Conservation (phyloP, 2,329 filamentous ascomycete species). For the Daldinia eschscholtzii region DNA sequence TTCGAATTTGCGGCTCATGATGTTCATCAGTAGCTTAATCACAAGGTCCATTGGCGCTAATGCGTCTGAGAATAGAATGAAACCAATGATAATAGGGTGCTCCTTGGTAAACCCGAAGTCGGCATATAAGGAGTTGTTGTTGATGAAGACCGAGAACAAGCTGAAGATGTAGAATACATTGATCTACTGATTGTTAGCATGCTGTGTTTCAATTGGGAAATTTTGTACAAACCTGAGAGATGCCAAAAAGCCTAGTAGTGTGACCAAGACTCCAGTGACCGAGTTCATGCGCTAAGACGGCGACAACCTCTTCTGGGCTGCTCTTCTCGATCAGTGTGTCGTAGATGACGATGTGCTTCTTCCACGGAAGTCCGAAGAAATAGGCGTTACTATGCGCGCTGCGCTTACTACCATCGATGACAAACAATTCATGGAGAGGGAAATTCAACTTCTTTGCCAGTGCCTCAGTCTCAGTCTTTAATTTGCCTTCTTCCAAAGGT, state of each 20-base stretch:
- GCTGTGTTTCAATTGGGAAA: not conserved
- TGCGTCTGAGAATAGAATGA: conserved; percentile 98
- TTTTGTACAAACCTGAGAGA: conserved; percentile 74
- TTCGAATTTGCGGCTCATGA: conserved; percentile 93
- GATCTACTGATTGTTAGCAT: conserved; percentile 66
- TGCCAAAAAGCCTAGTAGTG: conserved; percentile 90
- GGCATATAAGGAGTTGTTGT: conserved; percentile 90
- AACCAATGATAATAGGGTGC: conserved; percentile 94
- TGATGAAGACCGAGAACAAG: conserved; percentile 96
- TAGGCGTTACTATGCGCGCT: conserved; percentile 92
- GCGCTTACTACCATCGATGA: conserved; percentile 92
- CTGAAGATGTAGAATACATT: conserved; percentile 98
- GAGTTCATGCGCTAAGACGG: conserved; percentile 93
- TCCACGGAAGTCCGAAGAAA: conserved; percentile 98
- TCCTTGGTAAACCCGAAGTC: conserved; percentile 89
- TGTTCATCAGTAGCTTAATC: conserved; percentile 95
- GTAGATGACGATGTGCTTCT: conserved; percentile 99
- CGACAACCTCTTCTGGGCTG: conserved; percentile 90
- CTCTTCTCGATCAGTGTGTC: conserved; percentile 98
- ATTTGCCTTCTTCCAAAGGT: conserved; percentile 84
- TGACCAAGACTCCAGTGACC: conserved; percentile 98
- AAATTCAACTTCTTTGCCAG: conserved; percentile 89
- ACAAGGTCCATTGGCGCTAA: conserved; percentile 93
- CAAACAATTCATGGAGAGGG: conserved; percentile 90
- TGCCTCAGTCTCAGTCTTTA: conserved; percentile 89